Percentiles rank a stretch among this genome's conserved stretches.
These are phyloP conservation scores for Melanomma pulvis-pyrius DNA, from an alignment of 495 filamentous ascomycete genomes.

Conservation along the genomic window DNA sequence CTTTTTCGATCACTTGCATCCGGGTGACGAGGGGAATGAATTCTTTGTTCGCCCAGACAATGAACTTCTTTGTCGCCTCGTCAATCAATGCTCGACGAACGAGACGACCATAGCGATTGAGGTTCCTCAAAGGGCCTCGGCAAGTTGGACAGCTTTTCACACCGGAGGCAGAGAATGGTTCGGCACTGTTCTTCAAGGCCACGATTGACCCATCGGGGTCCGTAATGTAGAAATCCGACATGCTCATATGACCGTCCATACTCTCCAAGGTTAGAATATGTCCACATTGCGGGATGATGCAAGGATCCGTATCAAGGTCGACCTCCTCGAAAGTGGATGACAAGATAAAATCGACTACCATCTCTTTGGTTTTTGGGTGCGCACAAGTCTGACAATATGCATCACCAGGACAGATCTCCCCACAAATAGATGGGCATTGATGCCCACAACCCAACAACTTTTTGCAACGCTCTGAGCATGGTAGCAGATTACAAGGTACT, in stretches of 20 bases:
- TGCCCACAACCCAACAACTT: conserved; percentile 59
- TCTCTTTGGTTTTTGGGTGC: conserved; percentile 47
- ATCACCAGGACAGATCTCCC: conserved; percentile 50
- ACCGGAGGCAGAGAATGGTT: conserved; percentile 58
- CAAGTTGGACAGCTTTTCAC: conserved; percentile 61
- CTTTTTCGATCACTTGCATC: too few species aligned
- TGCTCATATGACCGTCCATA: conserved; percentile 68
- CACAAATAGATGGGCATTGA: conserved; percentile 37
- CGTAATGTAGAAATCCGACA: conserved; percentile 60
- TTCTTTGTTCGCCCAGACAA: conserved; percentile 52
- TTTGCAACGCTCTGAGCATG: conserved; percentile 67
- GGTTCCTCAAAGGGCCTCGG: conserved; percentile 61
- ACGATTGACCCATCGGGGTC: conserved; percentile 52
- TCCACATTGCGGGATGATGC: conserved; percentile 66
- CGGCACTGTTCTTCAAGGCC: conserved; percentile 45
- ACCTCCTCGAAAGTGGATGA: conserved; percentile 56
- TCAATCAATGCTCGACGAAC: conserved; percentile 65
- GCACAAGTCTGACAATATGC: conserved; percentile 39
- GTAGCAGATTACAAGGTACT: conserved; percentile 64
- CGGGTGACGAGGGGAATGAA: conserved; percentile 50
- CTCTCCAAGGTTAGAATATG: conserved; percentile 65
- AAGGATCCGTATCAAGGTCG: conserved; percentile 58
- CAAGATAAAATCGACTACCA: conserved; percentile 58
- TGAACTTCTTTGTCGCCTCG: conserved; percentile 69
- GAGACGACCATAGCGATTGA: conserved; percentile 69